phyloP scores from a whole-genome alignment of 2,329 filamentous ascomycete species.

The Colletotrichum tofieldiae region DNA sequence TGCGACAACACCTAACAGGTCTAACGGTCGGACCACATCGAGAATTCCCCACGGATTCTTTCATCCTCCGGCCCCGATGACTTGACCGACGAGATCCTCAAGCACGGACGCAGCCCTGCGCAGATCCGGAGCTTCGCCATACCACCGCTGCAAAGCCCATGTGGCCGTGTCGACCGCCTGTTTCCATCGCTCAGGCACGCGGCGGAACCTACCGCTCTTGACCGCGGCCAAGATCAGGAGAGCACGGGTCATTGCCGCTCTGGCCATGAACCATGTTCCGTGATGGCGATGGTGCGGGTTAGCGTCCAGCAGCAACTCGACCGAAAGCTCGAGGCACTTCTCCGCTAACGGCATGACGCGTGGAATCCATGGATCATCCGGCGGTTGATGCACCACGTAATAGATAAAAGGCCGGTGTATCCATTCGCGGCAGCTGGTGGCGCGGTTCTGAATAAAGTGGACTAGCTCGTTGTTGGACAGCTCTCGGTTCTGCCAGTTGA shows the following conservation, averaged over 20 bases:
- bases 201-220: conserved; percentile 38
- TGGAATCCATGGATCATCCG: conserved; percentile 35
- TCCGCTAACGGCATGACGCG: conserved; percentile 44
- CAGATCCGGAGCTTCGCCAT: conserved; percentile 45
- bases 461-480: conserved; percentile 44
- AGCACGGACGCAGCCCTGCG: conserved; percentile 37
- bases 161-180: conserved; percentile 45
- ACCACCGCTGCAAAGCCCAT: conserved; percentile 44
- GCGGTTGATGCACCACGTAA: conserved; percentile 46
- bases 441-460: conserved; percentile 46
- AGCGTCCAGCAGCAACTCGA: conserved; percentile 44
- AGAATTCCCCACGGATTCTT: conserved; percentile 21
- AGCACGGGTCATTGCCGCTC: conserved; percentile 44
- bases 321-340: conserved; percentile 45
- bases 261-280: conserved; percentile 50
- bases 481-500: conserved; percentile 36
- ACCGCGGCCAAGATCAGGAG: conserved; percentile 49
- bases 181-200: conserved; percentile 44
- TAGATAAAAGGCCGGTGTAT: conserved; percentile 53
- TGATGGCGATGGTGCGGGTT: conserved; percentile 52
- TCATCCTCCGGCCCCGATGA: conserved; percentile 31
- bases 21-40: conserved; percentile 4
- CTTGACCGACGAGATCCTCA: conserved; percentile 30
- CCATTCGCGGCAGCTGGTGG: conserved; percentile 46
- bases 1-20: not conserved